Conservation (phyloP, 2,329 filamentous ascomycete genomes). For the Aspergillus calidoustus region DNA sequence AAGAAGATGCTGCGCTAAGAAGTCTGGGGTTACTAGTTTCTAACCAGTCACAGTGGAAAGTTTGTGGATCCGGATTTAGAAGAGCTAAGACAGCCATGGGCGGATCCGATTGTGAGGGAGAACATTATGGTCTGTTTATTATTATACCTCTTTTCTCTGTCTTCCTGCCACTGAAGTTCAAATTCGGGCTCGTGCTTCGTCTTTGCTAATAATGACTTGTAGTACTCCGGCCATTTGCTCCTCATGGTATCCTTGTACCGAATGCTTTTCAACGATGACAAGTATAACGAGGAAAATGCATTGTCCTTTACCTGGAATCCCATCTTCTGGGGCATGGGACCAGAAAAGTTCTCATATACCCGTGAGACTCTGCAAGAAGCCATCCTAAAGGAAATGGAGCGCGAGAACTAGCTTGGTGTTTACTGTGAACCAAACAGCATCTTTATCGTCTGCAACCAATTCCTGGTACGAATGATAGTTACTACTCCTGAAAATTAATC, state of each 20-base stretch:
- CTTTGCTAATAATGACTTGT: too few species aligned
- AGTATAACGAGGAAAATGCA: conserved; percentile 39
- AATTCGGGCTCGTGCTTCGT: too few species aligned
- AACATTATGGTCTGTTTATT: conserved; percentile 41
- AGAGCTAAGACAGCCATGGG: conserved; percentile 48
- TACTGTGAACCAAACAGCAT: conserved; percentile 51
- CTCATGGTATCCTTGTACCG: conserved; percentile 46
- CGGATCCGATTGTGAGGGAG: conserved; percentile 46
- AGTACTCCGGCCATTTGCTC: conserved; percentile 46
- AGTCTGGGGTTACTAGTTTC: conserved; percentile 52
- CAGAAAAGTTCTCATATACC: conserved; percentile 41
- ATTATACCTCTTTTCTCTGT: too few species aligned
- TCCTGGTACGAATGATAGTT: conserved; percentile 37
- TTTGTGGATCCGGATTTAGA: conserved; percentile 42
- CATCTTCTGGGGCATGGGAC: conserved; percentile 44
- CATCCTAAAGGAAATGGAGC: conserved; percentile 46
- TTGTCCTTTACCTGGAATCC: conserved; percentile 47
- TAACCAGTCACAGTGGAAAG: conserved; percentile 41
- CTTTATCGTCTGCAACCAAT: conserved; percentile 46
- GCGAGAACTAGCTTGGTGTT: conserved; percentile 45
- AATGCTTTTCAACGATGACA: conserved; percentile 51
- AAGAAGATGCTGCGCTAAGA: conserved; percentile 49
- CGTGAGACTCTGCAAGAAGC: conserved; percentile 39
- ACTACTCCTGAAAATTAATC: too few species aligned
- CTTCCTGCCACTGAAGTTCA: too few species aligned